phyloP scores from a whole-genome alignment of 1,284 basidiomycete genomes.

The Puccinia polysora region DNA sequence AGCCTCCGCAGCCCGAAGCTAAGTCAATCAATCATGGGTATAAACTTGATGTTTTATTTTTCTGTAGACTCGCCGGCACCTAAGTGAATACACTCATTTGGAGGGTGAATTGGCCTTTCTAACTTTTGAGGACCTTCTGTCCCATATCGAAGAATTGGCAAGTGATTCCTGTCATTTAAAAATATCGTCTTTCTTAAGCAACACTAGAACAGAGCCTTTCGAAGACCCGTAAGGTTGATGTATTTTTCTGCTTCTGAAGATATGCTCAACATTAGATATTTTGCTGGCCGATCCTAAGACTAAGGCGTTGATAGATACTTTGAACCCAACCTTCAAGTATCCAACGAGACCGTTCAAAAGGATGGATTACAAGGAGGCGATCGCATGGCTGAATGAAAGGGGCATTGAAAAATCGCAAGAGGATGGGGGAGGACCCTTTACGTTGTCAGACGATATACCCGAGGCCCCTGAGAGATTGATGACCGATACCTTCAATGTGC shows the following conservation, averaged over 20 bases:
- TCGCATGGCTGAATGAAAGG: slow-evolving; percentile 91
- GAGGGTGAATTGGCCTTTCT: slow-evolving; percentile 95
- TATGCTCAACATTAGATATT: slow-evolving; percentile 77
- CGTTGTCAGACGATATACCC: slow-evolving; percentile 93
- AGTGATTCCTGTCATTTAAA: slow-evolving; percentile 48
- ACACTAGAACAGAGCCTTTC: no score
- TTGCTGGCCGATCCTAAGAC: slow-evolving; percentile 64
- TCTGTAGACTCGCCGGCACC: slow-evolving; percentile 68
- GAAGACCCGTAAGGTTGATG: no score
- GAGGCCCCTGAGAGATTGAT: slow-evolving; percentile 97
- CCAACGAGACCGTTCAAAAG: slow-evolving; percentile 88
- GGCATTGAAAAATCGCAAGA: slow-evolving; percentile 73
- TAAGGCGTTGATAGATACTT: slow-evolving; percentile 74
- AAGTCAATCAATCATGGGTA: neutral
- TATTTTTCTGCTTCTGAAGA: no score
- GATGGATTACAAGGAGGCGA: slow-evolving; percentile 88
- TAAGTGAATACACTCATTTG: slow-evolving; percentile 95
- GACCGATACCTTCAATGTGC: slow-evolving; percentile 93
- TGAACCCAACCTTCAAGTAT: slow-evolving; percentile 81
- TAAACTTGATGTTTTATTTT: no score
- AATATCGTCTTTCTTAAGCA: neutral
- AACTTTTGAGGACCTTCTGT: slow-evolving; percentile 84
- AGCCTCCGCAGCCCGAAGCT: neutral
- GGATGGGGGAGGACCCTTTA: slow-evolving; percentile 67
- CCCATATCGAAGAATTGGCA: slow-evolving; percentile 82